These are phyloP conservation scores for Globisporangium camurandrum DNA, from an alignment of 352 stramenopile genomes.

Conservation along the genomic window DNA sequence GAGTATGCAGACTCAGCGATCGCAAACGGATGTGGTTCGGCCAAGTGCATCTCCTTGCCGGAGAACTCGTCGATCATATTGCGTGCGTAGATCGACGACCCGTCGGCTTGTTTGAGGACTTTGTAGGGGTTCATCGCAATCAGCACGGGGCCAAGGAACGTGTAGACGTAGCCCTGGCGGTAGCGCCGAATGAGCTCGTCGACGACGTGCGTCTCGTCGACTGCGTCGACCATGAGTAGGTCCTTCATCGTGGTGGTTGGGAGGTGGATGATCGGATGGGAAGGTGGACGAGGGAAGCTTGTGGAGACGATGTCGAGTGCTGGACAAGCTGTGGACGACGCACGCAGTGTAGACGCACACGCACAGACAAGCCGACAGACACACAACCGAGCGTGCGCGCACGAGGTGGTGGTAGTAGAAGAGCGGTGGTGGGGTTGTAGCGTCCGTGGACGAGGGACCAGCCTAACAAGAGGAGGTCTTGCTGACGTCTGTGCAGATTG, in stretches of 20 bases:
- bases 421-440: not conserved
- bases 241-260: constrained; percentile 32
- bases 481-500: not conserved
- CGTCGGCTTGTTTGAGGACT: constrained; percentile 53
- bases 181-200: constrained; percentile 76
- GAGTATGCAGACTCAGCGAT: constrained; percentile 85
- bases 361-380: not conserved
- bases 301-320: not conserved
- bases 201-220: constrained; percentile 70
- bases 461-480: not conserved
- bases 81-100: constrained; percentile 66
- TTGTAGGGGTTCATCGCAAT: constrained; percentile 90
- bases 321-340: not conserved
- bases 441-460: not conserved
- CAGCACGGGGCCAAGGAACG: constrained; percentile 87
- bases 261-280: no score
- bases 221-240: constrained; percentile 71
- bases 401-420: not conserved
- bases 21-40: constrained; percentile 79
- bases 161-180: constrained; percentile 82
- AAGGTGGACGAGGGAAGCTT: not conserved
- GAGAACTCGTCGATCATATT: constrained; percentile 76
- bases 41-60: constrained; percentile 75
- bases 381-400: not conserved
- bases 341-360: not conserved